A percentile compares a stretch with the other conserved stretches of the same genome.
phyloP scores from a whole-genome alignment of 2,329 filamentous ascomycete genomes.

The Periconia macrospinosa region DNA sequence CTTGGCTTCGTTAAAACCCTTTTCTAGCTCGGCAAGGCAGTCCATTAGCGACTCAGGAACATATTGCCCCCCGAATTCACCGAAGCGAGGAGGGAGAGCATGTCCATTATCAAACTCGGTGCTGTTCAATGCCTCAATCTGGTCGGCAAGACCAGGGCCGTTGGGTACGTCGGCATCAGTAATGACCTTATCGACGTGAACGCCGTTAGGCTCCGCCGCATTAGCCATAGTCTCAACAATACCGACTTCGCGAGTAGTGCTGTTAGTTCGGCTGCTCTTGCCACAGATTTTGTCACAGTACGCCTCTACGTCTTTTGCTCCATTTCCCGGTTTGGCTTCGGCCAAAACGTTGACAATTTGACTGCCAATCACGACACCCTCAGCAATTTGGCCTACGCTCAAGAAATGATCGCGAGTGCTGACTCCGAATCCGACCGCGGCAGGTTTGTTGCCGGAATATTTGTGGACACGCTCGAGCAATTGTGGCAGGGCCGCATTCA shows the following conservation, averaged over 20 bases:
- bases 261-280: constrained; percentile 52
- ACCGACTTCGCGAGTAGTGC: constrained; percentile 66
- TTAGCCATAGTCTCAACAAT: constrained; percentile 69
- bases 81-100: constrained; percentile 82
- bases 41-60: constrained; percentile 98
- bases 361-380: constrained; percentile 95
- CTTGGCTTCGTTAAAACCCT: constrained; percentile 83
- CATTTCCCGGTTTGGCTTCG: constrained; percentile 66
- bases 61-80: constrained; percentile 95
- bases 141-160: constrained; percentile 74
- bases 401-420: constrained; percentile 94
- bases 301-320: constrained; percentile 74
- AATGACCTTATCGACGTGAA: constrained; percentile 71
- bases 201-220: constrained; percentile 62
- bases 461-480: constrained; percentile 84
- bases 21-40: constrained; percentile 86
- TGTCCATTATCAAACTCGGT: constrained; percentile 44
- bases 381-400: constrained; percentile 78
- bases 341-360: constrained; percentile 86
- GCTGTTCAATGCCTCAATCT: constrained; percentile 79
- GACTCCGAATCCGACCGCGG: constrained; percentile 93
- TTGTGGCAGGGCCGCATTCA: constrained; percentile 80
- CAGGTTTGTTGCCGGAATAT: constrained; percentile 87
- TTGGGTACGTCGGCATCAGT: constrained; percentile 57
- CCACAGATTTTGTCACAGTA: constrained; percentile 79